Base-by-base conservation (phyloP, 768 basidiomycete species). In the Hirschioporus abietinus region DNA sequence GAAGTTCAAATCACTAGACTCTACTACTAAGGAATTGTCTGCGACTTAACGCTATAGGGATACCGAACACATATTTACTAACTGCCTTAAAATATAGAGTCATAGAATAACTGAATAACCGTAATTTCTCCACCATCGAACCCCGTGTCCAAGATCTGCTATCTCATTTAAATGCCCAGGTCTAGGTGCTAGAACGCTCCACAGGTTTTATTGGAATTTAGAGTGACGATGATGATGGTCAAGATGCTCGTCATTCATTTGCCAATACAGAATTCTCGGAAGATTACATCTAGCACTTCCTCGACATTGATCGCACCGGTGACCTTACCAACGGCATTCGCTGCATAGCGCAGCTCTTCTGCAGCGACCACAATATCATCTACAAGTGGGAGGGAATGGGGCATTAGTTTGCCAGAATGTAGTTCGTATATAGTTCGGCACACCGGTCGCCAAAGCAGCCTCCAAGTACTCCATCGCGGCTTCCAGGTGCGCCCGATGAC, bases 201-300 rank as follows among this genome's bases (percentile, higher is more conserved):
- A 30, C 30, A 30, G n/a, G n/a, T n/a, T n/a, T n/a, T n/a, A n/a
- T n/a, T n/a, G n/a, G n/a, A 7, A 36, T 36, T 36, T 36, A 36
- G 42, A 5, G 20, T 52, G 15, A 15, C 42, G 42, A 52, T 10
- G 12, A 52, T 52, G 42, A 52, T n/a, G n/a, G n/a, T 36, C 35
- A 7, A 15, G 35, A 36, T 10, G 12, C 42, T 52, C 42, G 42
- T 77, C 70, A 93, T 78, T 77, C 70, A 93, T 78, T 95, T 93
- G 42, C 94, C 94, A 64, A 96, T 92, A 73, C 95, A 96, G 75
- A 96, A 96, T 63, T 92, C 90, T 35, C 83, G 81, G 73, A 96
- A 96, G 26, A 96, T 83, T 23, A 85, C 84, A 66, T 94, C 93
- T 24, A 96, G 75, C 8, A 96, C 81, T 67, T 96, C 93, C 71